These are phyloP conservation scores for Colletotrichum graminicola DNA, from an alignment of 2,329 filamentous ascomycete species.

Conservation along the genomic window DNA sequence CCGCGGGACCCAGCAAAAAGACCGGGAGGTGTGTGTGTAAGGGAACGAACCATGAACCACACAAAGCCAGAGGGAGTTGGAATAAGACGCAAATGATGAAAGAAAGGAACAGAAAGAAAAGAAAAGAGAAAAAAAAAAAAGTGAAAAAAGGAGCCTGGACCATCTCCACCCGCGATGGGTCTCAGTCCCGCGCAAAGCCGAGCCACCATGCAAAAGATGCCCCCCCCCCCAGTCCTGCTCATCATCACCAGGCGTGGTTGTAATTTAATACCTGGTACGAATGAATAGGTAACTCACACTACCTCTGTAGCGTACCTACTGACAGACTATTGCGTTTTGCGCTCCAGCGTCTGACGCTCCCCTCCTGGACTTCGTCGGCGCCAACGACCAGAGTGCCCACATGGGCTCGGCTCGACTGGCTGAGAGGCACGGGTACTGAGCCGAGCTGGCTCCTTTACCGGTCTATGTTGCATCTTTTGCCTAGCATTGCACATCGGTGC, in stretches of 20 bases:
- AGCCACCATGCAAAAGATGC: not conserved
- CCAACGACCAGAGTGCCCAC: slow-evolving; percentile 5
- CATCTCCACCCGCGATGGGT: slow-evolving; percentile 25
- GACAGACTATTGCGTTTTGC: too few species aligned
- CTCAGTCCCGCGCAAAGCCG: slow-evolving; percentile 10
- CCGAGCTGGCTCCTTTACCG: not conserved
- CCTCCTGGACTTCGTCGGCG: not conserved
- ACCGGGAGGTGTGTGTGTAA: slow-evolving; percentile 1
- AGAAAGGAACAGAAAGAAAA: not conserved
- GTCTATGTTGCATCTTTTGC: not conserved
- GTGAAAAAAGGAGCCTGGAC: slow-evolving; percentile 22
- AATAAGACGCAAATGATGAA: not conserved
- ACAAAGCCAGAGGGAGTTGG: not conserved
- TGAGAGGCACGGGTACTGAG: slow-evolving; percentile 10
- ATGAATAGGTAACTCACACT: too few species aligned
- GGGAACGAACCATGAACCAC: not conserved
- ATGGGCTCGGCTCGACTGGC: slow-evolving; percentile 7
- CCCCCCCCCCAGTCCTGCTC: too few species aligned
- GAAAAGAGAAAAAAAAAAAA: not conserved
- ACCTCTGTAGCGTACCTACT: too few species aligned
- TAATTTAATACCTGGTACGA: not conserved
- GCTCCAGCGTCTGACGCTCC: slow-evolving; percentile 7
- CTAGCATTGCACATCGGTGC: slow-evolving; percentile 7
- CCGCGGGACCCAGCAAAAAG: slow-evolving; percentile 13
- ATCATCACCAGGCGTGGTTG: slow-evolving; percentile 3